Percentiles rank a stretch among this genome's conserved stretches.
phyloP scores from a whole-genome alignment of 768 basidiomycete species.

The Mrakia blollopis region DNA sequence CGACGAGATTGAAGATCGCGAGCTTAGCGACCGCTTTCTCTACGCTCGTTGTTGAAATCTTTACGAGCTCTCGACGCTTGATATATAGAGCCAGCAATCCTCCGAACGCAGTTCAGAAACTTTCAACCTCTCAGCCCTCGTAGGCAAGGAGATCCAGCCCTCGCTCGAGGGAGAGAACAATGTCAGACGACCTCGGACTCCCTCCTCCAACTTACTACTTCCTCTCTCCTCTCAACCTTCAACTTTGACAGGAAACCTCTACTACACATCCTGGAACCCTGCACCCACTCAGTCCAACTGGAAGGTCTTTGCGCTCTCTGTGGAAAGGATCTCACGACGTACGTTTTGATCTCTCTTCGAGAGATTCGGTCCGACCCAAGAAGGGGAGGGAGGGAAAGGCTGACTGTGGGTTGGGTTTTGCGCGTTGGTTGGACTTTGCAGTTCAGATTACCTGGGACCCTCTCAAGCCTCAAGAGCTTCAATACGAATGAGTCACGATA shows the following conservation, averaged over 20 bases:
- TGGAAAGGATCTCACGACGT: slow-evolving; percentile 78
- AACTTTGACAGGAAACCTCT: neutral
- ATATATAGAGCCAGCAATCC: neutral
- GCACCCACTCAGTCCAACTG: slow-evolving; percentile 90
- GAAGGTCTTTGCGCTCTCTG: slow-evolving; percentile 89
- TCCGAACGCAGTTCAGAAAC: neutral
- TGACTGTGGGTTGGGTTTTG: neutral
- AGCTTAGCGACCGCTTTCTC: slow-evolving; percentile 14
- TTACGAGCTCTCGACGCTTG: neutral
- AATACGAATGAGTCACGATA: slow-evolving; percentile 91
- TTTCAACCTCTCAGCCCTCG: no score
- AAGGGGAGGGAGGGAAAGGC: no score
- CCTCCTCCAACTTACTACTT: neutral
- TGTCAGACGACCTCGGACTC: neutral
- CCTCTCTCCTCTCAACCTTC: no score
- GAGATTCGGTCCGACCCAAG: neutral
- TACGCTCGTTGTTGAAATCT: neutral
- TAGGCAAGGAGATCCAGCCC: no score
- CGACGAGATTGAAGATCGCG: slow-evolving; percentile 51
- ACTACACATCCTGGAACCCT: slow-evolving; percentile 46
- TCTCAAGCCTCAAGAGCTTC: slow-evolving; percentile 79
- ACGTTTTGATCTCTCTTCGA: no score
- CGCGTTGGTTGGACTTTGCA: slow-evolving; percentile 35
- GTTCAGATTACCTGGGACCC: slow-evolving; percentile 81
- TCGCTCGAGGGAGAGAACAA: neutral